Evolutionary conservation across 805 yeast genomes (phyloP).

Genomic region (Jamesozyma lodderae): DNA sequence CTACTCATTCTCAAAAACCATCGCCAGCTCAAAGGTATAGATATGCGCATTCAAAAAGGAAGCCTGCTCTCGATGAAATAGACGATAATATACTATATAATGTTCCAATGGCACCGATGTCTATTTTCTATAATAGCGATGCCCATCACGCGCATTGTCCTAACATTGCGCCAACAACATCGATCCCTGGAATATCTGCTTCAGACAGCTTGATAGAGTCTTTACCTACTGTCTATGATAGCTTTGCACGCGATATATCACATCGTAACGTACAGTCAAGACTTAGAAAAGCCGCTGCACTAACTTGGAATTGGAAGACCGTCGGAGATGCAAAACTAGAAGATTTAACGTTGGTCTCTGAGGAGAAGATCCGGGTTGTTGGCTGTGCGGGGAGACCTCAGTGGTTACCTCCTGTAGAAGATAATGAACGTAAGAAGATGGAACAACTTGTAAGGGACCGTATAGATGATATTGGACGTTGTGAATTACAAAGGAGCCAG

Average conservation of each 20-base stretch:
- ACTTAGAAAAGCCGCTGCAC: conserved; percentile 21
- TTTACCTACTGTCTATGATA: too few relatives aligned
- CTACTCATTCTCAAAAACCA: too few relatives aligned
- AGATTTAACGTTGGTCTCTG: conserved; percentile 49
- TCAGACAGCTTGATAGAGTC: too few relatives aligned
- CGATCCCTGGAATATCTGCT: conserved; percentile 37
- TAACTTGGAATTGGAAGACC: conserved; percentile 31
- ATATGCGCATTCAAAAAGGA: too few relatives aligned
- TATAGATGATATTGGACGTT: background rate
- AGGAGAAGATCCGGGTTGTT: conserved; percentile 44
- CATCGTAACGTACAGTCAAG: conserved; percentile 30
- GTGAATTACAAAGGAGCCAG: background rate
- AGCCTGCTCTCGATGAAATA: too few relatives aligned
- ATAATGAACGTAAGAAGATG: conserved; percentile 45
- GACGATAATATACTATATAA: conserved; percentile 40
- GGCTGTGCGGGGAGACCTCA: conserved; percentile 56
- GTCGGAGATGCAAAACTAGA: conserved; percentile 39
- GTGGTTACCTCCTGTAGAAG: conserved; percentile 58
- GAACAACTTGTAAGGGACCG: conserved; percentile 36
- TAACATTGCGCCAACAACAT: conserved; percentile 43
- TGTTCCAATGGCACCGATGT: conserved; percentile 40
- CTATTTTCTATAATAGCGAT: conserved; percentile 22
- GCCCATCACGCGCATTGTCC: too few relatives aligned
- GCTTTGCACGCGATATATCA: too few relatives aligned
- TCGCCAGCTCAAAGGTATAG: too few relatives aligned